phyloP scores from a whole-genome alignment of 495 filamentous ascomycete species.

The Podospora anserina region DNA sequence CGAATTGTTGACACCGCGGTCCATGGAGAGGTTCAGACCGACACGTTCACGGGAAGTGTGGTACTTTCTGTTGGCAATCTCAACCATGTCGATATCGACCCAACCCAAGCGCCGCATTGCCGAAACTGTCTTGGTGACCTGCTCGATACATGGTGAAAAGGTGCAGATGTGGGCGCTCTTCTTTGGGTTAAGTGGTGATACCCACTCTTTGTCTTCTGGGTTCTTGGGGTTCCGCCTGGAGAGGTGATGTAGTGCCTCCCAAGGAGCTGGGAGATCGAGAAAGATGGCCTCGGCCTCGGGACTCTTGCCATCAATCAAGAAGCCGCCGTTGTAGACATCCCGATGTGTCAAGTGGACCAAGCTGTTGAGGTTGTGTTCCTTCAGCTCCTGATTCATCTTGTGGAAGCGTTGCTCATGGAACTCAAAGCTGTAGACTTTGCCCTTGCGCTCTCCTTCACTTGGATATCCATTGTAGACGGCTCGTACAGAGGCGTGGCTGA shows the following conservation, averaged over 20 bases:
- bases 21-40: constrained; percentile 49
- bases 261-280: constrained; percentile 89
- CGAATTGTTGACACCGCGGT: constrained; percentile 47
- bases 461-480: constrained; percentile 86
- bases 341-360: constrained; percentile 82
- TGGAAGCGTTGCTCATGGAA: constrained; percentile 76
- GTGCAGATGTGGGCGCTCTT: constrained; percentile 75
- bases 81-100: constrained; percentile 90
- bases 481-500: constrained; percentile 85
- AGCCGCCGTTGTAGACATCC: constrained; percentile 88
- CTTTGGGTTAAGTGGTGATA: constrained; percentile 67
- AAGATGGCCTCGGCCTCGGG: constrained; percentile 80
- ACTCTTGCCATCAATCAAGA: constrained; percentile 55
- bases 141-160: constrained; percentile 95
- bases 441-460: constrained; percentile 43
- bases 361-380: constrained; percentile 65
- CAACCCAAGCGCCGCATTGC: constrained; percentile 74
- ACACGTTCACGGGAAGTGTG: constrained; percentile 81
- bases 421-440: constrained; percentile 90
- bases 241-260: constrained; percentile 83
- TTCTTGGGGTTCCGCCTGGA: constrained; percentile 53
- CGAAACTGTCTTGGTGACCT: constrained; percentile 79
- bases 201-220: constrained; percentile 35
- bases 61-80: constrained; percentile 70
- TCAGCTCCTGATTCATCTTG: constrained; percentile 70